Conservation (phyloP, 257 asterid species). For the Nicotiana sylvestris region DNA sequence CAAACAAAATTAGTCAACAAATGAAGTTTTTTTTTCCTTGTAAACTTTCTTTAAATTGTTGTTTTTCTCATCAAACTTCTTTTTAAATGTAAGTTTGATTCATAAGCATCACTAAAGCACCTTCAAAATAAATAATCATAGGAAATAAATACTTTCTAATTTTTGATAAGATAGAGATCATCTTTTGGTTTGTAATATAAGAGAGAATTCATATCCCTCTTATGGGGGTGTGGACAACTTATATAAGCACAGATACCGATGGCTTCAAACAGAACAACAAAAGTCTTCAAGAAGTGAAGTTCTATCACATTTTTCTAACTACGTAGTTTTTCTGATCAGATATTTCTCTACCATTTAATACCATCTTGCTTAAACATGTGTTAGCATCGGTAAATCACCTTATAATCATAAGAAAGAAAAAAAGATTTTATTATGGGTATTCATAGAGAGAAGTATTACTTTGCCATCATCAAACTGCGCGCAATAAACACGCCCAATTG, state of each 20-base stretch:
- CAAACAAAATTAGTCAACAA: background rate
- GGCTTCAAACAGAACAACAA: background rate
- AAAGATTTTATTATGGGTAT: background rate
- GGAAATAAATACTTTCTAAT: background rate
- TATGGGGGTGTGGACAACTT: background rate
- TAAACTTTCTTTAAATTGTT: background rate
- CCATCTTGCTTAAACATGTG: background rate
- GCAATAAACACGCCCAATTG: conserved; percentile 78
- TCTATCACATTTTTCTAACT: background rate
- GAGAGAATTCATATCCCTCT: background rate
- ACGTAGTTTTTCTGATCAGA: background rate
- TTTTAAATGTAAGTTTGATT: background rate
- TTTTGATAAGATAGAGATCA: background rate
- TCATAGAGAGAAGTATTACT: conserved; percentile 32
- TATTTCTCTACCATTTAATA: background rate
- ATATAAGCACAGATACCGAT: background rate
- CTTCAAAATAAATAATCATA: background rate
- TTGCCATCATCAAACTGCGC: conserved; percentile 77
- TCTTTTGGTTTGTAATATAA: background rate
- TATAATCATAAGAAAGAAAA: background rate
- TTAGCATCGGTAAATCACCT: background rate
- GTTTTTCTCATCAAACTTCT: background rate
- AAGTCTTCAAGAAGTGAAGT: background rate
- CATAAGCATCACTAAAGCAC: background rate
- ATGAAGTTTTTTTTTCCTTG: background rate